Conservation (phyloP, 495 filamentous ascomycete species). For the Baudoinia panamericana region DNA sequence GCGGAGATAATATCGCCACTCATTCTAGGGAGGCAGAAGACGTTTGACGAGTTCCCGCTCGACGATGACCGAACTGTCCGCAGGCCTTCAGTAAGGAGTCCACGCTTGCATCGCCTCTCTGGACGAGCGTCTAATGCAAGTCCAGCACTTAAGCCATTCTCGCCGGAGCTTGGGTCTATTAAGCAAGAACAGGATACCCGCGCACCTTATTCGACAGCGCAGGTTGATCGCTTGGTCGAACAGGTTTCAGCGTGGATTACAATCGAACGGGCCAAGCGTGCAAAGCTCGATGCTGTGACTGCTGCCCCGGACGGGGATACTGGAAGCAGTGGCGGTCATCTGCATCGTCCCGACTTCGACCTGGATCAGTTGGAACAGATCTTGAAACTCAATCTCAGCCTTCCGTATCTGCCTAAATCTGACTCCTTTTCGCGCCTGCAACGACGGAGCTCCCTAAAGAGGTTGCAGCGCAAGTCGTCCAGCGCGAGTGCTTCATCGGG, state of each 20-base stretch:
- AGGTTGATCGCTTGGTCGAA: conserved; percentile 42
- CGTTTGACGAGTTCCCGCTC: conserved; percentile 25
- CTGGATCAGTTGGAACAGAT: conserved; percentile 28
- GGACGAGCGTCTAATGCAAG: conserved; percentile 16
- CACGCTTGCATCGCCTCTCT: conserved; percentile 21
- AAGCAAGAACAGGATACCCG: background rate
- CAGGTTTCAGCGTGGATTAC: conserved; percentile 73
- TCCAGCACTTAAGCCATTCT: conserved; percentile 5
- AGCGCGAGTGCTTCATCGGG: conserved; percentile 47
- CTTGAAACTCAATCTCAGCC: conserved; percentile 23
- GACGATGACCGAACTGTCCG: conserved; percentile 13
- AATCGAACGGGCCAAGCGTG: conserved; percentile 50
- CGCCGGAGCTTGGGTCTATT: conserved; percentile 10
- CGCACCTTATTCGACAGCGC: conserved; percentile 4
- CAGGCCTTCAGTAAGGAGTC: conserved; percentile 23
- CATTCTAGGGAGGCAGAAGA: conserved; percentile 27
- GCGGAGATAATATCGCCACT: conserved; percentile 29
- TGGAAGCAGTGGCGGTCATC: background rate
- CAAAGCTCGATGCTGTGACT: background rate
- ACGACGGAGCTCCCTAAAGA: conserved; percentile 22
- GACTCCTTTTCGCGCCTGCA: conserved; percentile 20
- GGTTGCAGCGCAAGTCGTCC: conserved; percentile 23
- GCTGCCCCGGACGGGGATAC: background rate
- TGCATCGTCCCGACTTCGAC: conserved; percentile 9
- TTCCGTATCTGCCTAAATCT: conserved; percentile 29